phyloP scores from a whole-genome alignment of 805 yeast species.

The Candida yuanshanica region DNA sequence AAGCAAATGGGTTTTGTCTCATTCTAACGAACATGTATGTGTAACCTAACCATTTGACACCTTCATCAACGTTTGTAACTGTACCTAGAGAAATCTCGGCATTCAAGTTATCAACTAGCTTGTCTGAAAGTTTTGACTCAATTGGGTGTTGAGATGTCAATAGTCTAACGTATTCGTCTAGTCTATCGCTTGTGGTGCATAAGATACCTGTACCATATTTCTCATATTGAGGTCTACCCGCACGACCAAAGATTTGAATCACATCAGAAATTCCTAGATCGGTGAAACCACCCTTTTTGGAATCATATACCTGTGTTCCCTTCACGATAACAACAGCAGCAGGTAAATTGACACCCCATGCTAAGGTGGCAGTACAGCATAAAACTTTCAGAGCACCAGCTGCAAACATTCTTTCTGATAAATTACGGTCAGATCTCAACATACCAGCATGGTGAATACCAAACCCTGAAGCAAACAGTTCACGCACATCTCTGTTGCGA shows the following conservation, averaged over 20 bases:
- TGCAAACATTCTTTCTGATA: constrained; percentile 82
- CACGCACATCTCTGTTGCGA: constrained; percentile 73
- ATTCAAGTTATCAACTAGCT: constrained; percentile 85
- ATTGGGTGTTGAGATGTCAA: constrained; percentile 95
- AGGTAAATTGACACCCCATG: constrained; percentile 99
- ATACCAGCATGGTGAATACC: constrained; percentile 98
- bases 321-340: constrained; percentile 96
- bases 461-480: constrained; percentile 74
- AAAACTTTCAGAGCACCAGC: constrained; percentile 83
- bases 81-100: constrained; percentile 96
- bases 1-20: constrained; percentile 89
- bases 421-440: constrained; percentile 83
- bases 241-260: constrained; percentile 97
- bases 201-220: constrained; percentile 88
- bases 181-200: constrained; percentile 72
- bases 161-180: constrained; percentile 85
- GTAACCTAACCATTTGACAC: constrained; percentile 95
- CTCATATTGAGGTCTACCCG: constrained; percentile 97
- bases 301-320: constrained; percentile 93
- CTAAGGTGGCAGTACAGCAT: constrained; percentile 95
- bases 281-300: constrained; percentile 89
- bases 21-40: constrained; percentile 91
- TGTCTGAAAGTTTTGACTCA: constrained; percentile 74
- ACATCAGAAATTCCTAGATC: constrained; percentile 96
- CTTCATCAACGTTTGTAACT: constrained; percentile 91